Evolutionary conservation across 768 basidiomycete genomes (phyloP), one percentile per base, ranked within the genome.

Genomic region (Dictyophora rubrovolvata): DNA sequence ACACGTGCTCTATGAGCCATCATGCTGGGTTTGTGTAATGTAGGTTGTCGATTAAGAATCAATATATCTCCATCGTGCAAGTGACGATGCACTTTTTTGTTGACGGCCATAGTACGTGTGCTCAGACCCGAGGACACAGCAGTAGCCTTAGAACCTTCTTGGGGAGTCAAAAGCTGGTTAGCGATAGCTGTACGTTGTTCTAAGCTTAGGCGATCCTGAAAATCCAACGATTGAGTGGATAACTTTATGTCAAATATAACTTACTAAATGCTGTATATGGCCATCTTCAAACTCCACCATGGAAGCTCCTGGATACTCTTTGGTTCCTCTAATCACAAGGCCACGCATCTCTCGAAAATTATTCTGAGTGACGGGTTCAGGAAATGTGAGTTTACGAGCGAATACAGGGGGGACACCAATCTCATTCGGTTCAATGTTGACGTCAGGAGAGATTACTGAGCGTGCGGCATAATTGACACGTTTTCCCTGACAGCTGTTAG

Each of bases 391-490:
- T 69, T 96, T 97, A 66, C 86, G 82, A 1, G 96, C 96, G 69
- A 99, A 99, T 53, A 98, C 89, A 33, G 96, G 96, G 6, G 96
- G 96, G 23, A 99, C 84, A 46, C 96, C 96, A 58, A 99, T 99
- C 72, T 99, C 96, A 69, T 91, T 94, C 33, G 96, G 91, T 72
- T 99, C 96, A 64, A 99, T 98, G 72, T 98, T 98, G 66, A 97
- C 89, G 68, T 99, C 96, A 11, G 96, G 96, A 17, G 96, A 99
- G 64, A 99, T 99, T 68, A 99, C 96, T n/a, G 96, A 99, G 63
- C 96, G 93, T 20, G 96, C 96, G 47, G 96, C 94, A 70, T 95
- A 96, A 71, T 99, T 98, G 62, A 99, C 96, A 67, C 96, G 93
- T 77, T 99, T 99, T 10, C 96, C 96, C 94, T 97, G 59, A 56